A percentile compares a stretch with the other conserved stretches of the same genome.
Evolutionary conservation across 2,329 filamentous ascomycete genomes (phyloP).

Genomic region (Fusarium sp.): DNA sequence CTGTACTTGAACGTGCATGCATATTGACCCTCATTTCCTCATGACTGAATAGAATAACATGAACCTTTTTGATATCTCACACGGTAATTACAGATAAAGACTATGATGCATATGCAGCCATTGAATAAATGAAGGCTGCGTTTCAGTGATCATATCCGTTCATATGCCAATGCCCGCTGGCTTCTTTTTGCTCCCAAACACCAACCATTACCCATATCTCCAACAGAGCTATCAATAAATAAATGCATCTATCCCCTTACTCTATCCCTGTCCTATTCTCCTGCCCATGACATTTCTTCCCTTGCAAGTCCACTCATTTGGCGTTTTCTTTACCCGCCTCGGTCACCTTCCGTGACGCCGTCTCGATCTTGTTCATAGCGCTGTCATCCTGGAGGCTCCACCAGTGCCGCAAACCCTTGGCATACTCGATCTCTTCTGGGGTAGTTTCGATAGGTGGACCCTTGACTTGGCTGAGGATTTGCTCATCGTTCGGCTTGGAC

Average conservation of each 20-base stretch:
- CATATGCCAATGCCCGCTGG: constrained; percentile 1
- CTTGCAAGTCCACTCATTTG: constrained; percentile 37
- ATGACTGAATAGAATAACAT: constrained; percentile 7
- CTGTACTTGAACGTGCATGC: background rate
- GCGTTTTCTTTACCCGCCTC: constrained; percentile 46
- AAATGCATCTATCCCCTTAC: constrained; percentile 12
- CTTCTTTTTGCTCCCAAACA: constrained; percentile 18
- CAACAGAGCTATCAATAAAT: constrained; percentile 15
- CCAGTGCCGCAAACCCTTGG: constrained; percentile 62
- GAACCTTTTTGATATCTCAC: background rate
- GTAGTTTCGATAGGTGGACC: constrained; percentile 70
- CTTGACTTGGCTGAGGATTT: constrained; percentile 64
- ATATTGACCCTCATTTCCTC: background rate
- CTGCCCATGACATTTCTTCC: constrained; percentile 2
- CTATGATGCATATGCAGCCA: constrained; percentile 6
- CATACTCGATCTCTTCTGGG: constrained; percentile 62
- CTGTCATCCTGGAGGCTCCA: constrained; percentile 61
- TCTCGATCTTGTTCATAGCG: constrained; percentile 61
- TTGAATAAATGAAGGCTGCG: background rate
- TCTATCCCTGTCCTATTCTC: constrained; percentile 27
- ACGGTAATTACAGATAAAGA: constrained; percentile 3
- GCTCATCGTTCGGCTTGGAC: constrained; percentile 60
- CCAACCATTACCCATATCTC: constrained; percentile 4
- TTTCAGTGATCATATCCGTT: background rate
- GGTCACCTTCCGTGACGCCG: constrained; percentile 56